These are phyloP conservation scores for Fonsecaea pedrosoi DNA, from an alignment of 2,329 filamentous ascomycete species.

Conservation along the genomic window DNA sequence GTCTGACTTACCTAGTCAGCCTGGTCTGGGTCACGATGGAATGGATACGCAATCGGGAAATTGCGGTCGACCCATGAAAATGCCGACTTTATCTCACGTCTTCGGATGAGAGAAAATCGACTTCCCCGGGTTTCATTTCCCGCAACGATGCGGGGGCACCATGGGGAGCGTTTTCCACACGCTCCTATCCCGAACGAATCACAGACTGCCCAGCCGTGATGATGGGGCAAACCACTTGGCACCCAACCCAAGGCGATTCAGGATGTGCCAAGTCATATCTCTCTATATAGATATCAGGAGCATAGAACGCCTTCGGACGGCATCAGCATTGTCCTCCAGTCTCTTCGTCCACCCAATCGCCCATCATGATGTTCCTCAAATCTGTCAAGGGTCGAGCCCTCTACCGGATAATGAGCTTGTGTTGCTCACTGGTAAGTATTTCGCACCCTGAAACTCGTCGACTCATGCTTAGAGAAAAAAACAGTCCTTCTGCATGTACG, in stretches of 20 bases:
- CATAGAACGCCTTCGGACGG: background rate
- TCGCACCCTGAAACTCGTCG: no score
- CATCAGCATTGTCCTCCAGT: background rate
- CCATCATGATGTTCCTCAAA: constrained; percentile 26
- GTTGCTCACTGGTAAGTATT: constrained; percentile 39
- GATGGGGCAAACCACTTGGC: background rate
- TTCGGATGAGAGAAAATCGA: constrained; percentile 2
- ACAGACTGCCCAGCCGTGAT: background rate
- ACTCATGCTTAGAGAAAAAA: background rate
- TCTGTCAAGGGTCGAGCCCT: constrained; percentile 40
- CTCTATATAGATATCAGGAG: constrained; percentile 8
- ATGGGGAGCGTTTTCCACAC: no score
- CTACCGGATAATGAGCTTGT: constrained; percentile 42
- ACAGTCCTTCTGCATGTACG: constrained; percentile 45
- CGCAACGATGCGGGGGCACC: constrained; percentile 25
- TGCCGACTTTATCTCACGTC: background rate
- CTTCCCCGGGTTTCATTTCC: constrained; percentile 31
- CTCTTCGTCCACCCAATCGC: background rate
- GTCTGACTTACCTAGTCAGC: background rate
- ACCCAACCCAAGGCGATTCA: background rate
- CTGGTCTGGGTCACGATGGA: background rate
- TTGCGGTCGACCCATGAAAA: background rate
- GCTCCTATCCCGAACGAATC: constrained; percentile 4
- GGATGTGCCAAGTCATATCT: constrained; percentile 2
- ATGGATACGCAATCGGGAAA: background rate